Base-by-base conservation (phyloP, 345 rosid species). In the Murraya paniculata region DNA sequence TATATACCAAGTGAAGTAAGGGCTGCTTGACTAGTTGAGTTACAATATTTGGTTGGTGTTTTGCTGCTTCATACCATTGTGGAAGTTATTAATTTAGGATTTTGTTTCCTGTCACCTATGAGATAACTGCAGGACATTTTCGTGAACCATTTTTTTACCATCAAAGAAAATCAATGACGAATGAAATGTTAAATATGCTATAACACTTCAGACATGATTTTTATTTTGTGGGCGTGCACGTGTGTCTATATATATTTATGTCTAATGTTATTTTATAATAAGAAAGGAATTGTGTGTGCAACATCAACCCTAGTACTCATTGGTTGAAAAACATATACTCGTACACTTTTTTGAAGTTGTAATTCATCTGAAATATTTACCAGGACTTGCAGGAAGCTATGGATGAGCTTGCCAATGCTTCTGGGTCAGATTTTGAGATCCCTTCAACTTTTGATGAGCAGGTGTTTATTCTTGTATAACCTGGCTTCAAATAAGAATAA, bases 371-470 rank as follows among this genome's bases (percentile, higher is more conserved):
- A 21, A 33, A 72, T 13, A 53, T 79, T 71, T 73, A 31, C 14
- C 78, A 85, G 88, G 90, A 76, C 36, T 58, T 85, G 75, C 87
- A 82, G 85, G 87, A 81, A 68, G 84, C 90, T 30, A 53, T 88
- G 68, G 84, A 85, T 65, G 90, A 85, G 81, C 84, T 85, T 11
- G 87, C 80, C 18, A 77, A 75, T 73, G 86, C 83, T 72, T 84
- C 90, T 2, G 83, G 87, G 48, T 85, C 88, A 66, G 90, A 85
- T 64, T 88, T 88, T 75, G 90, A 88, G 77, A 85, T 88, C 38
- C 87, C 88, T 13, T 79, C 82, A 33, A 69, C 71, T 81, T 88
- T 85, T 70, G 88, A 88, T 24, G 87, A 85, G 67, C 90, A 88
- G 86, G 88, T 84, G 75, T 64, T 78, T 71, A 68, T 73, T 77